Evolutionary conservation across 208 protist species (phyloP).

Genomic region (Trypanosoma caninum): DNA sequence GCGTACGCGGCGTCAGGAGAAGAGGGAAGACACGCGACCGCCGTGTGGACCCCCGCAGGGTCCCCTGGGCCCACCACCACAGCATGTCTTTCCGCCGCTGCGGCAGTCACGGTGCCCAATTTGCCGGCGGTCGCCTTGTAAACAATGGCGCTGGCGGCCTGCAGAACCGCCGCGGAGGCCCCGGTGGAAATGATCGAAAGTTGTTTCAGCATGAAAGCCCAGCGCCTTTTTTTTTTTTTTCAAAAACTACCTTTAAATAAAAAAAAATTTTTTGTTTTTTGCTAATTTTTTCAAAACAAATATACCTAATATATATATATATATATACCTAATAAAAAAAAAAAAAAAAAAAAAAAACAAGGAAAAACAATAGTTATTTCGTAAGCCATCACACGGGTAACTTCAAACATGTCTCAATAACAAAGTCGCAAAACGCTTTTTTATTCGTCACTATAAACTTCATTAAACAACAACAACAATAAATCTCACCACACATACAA

Average conservation of each 20-base stretch:
- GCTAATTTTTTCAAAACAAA: neutral
- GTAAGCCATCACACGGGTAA: no score
- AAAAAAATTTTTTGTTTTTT: constrained; percentile 16
- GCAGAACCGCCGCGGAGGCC: constrained; percentile 55
- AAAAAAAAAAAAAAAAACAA: neutral
- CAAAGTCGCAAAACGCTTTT: no score
- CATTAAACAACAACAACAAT: no score
- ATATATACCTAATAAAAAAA: no score
- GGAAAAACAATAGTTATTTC: neutral
- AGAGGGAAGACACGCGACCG: constrained; percentile 37
- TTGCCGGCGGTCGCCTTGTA: constrained; percentile 59
- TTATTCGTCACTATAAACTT: no score
- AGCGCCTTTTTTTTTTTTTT: neutral
- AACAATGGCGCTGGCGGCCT: constrained; percentile 54
- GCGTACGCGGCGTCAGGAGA: constrained; percentile 33
- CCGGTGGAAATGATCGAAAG: constrained; percentile 55
- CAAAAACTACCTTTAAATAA: neutral
- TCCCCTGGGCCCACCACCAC: constrained; percentile 63
- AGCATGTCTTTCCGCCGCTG: constrained; percentile 38
- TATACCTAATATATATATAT: neutral
- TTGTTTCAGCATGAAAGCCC: constrained; percentile 55
- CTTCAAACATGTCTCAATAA: no score
- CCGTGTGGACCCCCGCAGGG: constrained; percentile 56
- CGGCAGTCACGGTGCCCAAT: constrained; percentile 35
- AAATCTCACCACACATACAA: neutral